phyloP scores from a whole-genome alignment of 768 basidiomycete species.

The Rhodotorula taiwanensis region DNA sequence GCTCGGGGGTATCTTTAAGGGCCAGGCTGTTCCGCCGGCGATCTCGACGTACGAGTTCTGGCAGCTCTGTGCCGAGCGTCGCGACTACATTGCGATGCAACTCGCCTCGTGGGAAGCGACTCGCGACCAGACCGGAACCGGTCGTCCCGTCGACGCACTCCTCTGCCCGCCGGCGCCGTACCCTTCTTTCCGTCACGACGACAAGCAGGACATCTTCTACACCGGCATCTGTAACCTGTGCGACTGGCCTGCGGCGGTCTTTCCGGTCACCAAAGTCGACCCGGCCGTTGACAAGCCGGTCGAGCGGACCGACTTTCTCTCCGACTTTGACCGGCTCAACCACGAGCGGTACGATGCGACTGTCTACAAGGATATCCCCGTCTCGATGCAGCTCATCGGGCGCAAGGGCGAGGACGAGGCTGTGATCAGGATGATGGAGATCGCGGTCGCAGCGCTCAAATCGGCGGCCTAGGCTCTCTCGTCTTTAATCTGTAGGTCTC shows the following conservation, averaged over 20 bases:
- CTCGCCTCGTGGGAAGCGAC: conserved; percentile 61
- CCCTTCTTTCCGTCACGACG: conserved; percentile 11
- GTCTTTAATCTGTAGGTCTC: neutral
- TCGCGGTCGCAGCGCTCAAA: conserved; percentile 54
- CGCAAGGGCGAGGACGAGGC: conserved; percentile 70
- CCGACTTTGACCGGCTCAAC: conserved; percentile 50
- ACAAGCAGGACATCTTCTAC: conserved; percentile 47
- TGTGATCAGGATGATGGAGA: conserved; percentile 61
- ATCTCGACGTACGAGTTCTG: conserved; percentile 59
- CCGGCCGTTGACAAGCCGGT: conserved; percentile 52
- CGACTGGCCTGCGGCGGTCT: conserved; percentile 59
- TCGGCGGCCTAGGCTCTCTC: neutral
- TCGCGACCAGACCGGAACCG: conserved; percentile 54
- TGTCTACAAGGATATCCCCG: conserved; percentile 55
- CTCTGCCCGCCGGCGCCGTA: conserved; percentile 52
- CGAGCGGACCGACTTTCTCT: conserved; percentile 52
- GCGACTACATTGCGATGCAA: conserved; percentile 54
- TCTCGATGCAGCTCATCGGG: conserved; percentile 62
- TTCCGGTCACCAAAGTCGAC: conserved; percentile 63
- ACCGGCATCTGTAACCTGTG: conserved; percentile 59
- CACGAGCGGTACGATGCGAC: conserved; percentile 57
- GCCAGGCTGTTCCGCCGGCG: neutral
- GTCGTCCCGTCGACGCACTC: conserved; percentile 68
- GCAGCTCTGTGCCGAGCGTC: conserved; percentile 57
- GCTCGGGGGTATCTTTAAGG: conserved; percentile 50